A percentile compares a stretch with the other conserved stretches of the same genome.
Conservation (phyloP, 768 basidiomycete genomes). For the Amanita rubescens region DNA sequence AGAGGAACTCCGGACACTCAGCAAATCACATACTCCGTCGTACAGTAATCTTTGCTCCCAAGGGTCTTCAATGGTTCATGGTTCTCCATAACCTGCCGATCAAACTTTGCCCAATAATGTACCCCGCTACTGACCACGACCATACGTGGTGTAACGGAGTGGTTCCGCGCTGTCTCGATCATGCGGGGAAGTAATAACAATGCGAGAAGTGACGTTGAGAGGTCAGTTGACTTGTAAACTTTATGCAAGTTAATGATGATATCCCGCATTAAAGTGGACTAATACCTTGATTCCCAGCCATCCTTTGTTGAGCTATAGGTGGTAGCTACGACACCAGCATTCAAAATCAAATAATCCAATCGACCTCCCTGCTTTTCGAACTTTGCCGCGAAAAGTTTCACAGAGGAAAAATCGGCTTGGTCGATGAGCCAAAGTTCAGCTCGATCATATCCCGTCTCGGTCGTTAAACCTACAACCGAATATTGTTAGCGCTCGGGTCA, state of each 20-base stretch:
- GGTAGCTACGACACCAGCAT: slow-evolving; percentile 23
- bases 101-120: slow-evolving; percentile 25
- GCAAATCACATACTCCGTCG: slow-evolving; percentile 12
- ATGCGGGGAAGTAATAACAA: background rate
- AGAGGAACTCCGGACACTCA: background rate
- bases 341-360: slow-evolving; percentile 39
- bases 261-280: background rate
- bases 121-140: slow-evolving; percentile 37
- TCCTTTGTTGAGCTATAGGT: slow-evolving; percentile 25
- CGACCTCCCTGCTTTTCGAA: slow-evolving; percentile 24
- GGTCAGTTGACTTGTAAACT: background rate
- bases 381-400: slow-evolving; percentile 26
- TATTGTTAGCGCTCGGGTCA: no score
- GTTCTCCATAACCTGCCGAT: slow-evolving; percentile 17
- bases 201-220: background rate
- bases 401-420: slow-evolving; percentile 14
- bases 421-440: background rate
- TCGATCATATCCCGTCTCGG: background rate
- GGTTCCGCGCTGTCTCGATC: background rate
- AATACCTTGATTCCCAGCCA: slow-evolving; percentile 41
- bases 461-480: slow-evolving; percentile 13
- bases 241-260: background rate
- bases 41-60: slow-evolving; percentile 24
- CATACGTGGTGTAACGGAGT: slow-evolving; percentile 21
- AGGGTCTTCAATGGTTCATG: slow-evolving; percentile 25